Conservation (phyloP, 352 stramenopile species). For the Phytophthora citrophthora region DNA sequence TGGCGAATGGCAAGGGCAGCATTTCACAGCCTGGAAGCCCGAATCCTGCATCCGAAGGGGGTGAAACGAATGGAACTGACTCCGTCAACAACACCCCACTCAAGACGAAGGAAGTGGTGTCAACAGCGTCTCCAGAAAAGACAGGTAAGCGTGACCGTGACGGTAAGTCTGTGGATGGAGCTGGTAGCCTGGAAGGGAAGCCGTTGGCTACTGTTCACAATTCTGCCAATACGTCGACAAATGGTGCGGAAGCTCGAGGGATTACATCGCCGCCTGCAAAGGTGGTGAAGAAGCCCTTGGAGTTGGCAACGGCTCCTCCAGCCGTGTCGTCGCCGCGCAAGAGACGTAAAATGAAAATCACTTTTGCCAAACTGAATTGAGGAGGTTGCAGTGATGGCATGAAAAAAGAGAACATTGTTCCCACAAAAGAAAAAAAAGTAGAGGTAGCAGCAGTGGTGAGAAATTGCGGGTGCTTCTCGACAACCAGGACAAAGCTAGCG, state of each 20-base stretch:
- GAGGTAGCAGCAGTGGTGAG: constrained; percentile 34
- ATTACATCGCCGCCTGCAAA: constrained; percentile 42
- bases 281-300: constrained; percentile 53
- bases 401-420: constrained; percentile 38
- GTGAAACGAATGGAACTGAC: constrained; percentile 21
- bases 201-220: constrained; percentile 17
- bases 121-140: constrained; percentile 22
- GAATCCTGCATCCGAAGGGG: constrained; percentile 53
- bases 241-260: constrained; percentile 29
- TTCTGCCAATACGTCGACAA: constrained; percentile 35
- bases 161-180: constrained; percentile 22
- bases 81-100: constrained; percentile 30
- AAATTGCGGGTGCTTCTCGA: constrained; percentile 22
- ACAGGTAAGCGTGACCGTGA: constrained; percentile 56
- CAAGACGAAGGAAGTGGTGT: constrained; percentile 42
- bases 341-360: constrained; percentile 94
- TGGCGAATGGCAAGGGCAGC: constrained; percentile 43
- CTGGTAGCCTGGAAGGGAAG: constrained; percentile 33
- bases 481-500: constrained; percentile 21
- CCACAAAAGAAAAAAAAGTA: constrained; percentile 41
- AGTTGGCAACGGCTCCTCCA: constrained; percentile 44
- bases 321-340: constrained; percentile 79
- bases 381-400: constrained; percentile 38
- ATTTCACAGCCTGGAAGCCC: constrained; percentile 51
- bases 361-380: constrained; percentile 91